Percentiles rank a stretch among this genome's conserved stretches.
Conservation (phyloP, 106 monocot species). For the Amphibolis antarctica region DNA sequence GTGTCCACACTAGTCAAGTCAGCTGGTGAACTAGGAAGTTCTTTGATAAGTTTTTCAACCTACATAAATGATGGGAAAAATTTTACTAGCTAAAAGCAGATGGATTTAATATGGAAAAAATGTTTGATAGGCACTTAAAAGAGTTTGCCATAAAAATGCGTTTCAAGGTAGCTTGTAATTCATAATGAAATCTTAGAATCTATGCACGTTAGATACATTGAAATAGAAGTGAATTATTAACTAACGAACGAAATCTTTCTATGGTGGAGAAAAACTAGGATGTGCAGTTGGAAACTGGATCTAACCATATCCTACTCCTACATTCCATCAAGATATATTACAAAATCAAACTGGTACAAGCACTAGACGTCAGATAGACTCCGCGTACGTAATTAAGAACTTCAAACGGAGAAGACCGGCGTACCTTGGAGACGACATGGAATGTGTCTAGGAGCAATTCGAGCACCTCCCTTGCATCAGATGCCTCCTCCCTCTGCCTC, state of each 20-base stretch:
- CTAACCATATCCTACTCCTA: no score
- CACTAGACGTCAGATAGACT: not conserved
- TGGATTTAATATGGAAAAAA: not conserved
- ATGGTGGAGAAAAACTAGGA: no score
- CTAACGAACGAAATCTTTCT: no score
- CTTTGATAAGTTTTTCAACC: conserved; percentile 93
- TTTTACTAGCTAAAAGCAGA: not conserved
- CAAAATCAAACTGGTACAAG: no score
- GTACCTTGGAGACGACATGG: conserved; percentile 91
- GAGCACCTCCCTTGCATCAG: conserved; percentile 64
- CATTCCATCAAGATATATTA: no score
- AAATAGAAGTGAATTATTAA: no score
- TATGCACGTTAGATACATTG: no score
- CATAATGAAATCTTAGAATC: no score
- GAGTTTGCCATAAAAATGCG: not conserved
- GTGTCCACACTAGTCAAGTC: conserved; percentile 30
- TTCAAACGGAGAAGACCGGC: not conserved
- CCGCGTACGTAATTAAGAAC: not conserved
- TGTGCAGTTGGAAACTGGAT: no score
- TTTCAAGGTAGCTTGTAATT: not conserved
- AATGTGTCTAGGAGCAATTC: conserved; percentile 77
- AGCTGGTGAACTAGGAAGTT: conserved; percentile 43
- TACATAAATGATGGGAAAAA: conserved; percentile 14
- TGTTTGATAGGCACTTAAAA: not conserved
- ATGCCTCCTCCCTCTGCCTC: conserved; percentile 52